These are phyloP conservation scores for Hypsizygus ulmarius DNA, from an alignment of 1,284 basidiomycete species.

Conservation along the genomic window DNA sequence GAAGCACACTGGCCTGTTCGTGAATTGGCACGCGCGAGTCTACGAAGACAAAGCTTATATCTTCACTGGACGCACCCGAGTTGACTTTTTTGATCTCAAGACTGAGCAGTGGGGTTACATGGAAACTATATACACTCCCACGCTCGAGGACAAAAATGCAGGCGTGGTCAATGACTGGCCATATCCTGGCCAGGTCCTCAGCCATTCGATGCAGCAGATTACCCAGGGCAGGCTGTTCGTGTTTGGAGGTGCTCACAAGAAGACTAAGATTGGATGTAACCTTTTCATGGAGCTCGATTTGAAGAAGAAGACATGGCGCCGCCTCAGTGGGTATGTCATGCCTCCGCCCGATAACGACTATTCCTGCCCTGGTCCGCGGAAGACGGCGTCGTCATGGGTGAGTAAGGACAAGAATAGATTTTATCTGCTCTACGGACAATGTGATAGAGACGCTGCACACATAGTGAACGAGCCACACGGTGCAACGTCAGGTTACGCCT, in stretches of 20 bases:
- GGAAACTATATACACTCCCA: slow-evolving; percentile 26
- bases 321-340: slow-evolving; percentile 22
- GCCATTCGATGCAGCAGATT: slow-evolving; percentile 30
- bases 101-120: slow-evolving; percentile 30
- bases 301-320: slow-evolving; percentile 21
- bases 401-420: slow-evolving; percentile 26
- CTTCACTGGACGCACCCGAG: slow-evolving; percentile 24
- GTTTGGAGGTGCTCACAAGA: slow-evolving; percentile 27
- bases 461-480: slow-evolving; percentile 24
- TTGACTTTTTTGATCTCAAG: slow-evolving; percentile 35
- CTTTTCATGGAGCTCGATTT: slow-evolving; percentile 27
- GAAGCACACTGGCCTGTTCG: slow-evolving; percentile 10
- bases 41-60: slow-evolving; percentile 33
- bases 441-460: slow-evolving; percentile 23
- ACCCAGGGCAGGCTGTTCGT: slow-evolving; percentile 26
- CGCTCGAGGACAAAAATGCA: slow-evolving; percentile 16
- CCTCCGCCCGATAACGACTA: slow-evolving; percentile 20
- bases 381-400: slow-evolving; percentile 31
- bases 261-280: slow-evolving; percentile 23
- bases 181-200: slow-evolving; percentile 18
- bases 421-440: slow-evolving; percentile 33
- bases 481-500: slow-evolving; percentile 23
- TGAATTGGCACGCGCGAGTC: slow-evolving; percentile 28
- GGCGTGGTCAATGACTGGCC: slow-evolving; percentile 25
- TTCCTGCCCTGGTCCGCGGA: slow-evolving; percentile 29